Conservation (phyloP, 1,284 basidiomycete species). For the Ceratobasidium papillatum region DNA sequence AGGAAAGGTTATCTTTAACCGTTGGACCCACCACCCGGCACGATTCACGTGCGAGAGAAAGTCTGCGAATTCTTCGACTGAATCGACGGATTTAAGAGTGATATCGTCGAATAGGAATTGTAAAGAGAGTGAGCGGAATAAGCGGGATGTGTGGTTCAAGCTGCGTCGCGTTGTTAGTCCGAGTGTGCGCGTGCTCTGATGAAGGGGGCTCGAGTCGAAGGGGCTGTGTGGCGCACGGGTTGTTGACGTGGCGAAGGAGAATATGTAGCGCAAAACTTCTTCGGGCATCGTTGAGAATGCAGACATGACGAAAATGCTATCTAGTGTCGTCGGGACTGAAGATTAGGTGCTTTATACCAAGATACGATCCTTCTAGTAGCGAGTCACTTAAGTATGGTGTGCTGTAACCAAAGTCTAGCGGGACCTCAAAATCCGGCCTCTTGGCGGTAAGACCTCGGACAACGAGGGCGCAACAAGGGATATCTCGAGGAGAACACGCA, state of each 20-base stretch:
- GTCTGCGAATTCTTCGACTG: conserved; percentile 28
- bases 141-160: conserved; percentile 19
- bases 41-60: background rate
- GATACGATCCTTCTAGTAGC: background rate
- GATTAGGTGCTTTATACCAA: background rate
- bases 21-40: conserved; percentile 24
- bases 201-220: background rate
- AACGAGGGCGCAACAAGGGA: conserved; percentile 7
- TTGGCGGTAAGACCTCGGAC: conserved; percentile 11
- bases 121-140: conserved; percentile 8
- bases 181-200: conserved; percentile 11
- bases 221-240: background rate
- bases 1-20: conserved; percentile 21
- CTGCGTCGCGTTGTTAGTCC: conserved; percentile 16
- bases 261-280: conserved; percentile 21
- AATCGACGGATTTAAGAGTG: conserved; percentile 12
- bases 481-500: background rate
- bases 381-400: background rate
- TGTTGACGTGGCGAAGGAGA: conserved; percentile 27
- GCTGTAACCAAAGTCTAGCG: background rate
- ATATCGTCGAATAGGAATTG: conserved; percentile 20
- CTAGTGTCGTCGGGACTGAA: background rate
- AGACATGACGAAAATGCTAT: conserved; percentile 11
- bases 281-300: conserved; percentile 6
- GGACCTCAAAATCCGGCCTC: conserved; percentile 16